Base-by-base conservation (phyloP, 306 rosid genomes). In the Vigna hirtella region DNA sequence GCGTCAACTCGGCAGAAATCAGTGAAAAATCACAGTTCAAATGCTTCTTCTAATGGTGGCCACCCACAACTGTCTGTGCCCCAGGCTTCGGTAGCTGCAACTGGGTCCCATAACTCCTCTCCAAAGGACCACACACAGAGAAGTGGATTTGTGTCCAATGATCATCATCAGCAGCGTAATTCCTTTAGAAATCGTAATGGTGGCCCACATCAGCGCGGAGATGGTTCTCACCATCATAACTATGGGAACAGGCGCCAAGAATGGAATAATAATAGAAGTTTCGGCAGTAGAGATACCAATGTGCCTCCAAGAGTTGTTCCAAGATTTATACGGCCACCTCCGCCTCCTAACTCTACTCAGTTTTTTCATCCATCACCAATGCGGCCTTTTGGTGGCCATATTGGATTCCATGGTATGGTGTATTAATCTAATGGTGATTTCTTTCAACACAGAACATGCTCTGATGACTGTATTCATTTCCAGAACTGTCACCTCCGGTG, bases 131-230 rank as follows among this genome's bases (percentile, higher is more conserved):
- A 92, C 77, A 15, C 83, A 16, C 93, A 82, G 34, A 87, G 91
- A 81, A 83, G 89, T 79, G 82, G 86, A 32, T 80, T 73, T 76
- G 81, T 79, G 43, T 73, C 91, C 59, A 87, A 83, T 58, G 96
- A 89, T 72, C 92, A 86, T 74, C 89, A 83, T 2, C 94, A 81
- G 9, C 93, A 84, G 30, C 88, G 91, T 1, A 77, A 78, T 70
- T 87, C 96, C 9, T 85, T 76, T 83, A 86, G 89, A 82, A 52
- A 6, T 72, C 91, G 96, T 12, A 91, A 83, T 70, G 82, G 83
- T 9, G 90, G 93, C 62, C 65, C 89, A n/a, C 90, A 89, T 80
- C 88, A 85, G 15, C 91, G 91, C 17, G 95, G 97, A 69, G 97
- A 89, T 86, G 88, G 91, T 74, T 47, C 89, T 74, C 88, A 87